Evolutionary conservation across 2,329 filamentous ascomycete genomes (phyloP), one percentile per base, ranked within the genome.

Genomic region (Colletotrichum tabaci): DNA sequence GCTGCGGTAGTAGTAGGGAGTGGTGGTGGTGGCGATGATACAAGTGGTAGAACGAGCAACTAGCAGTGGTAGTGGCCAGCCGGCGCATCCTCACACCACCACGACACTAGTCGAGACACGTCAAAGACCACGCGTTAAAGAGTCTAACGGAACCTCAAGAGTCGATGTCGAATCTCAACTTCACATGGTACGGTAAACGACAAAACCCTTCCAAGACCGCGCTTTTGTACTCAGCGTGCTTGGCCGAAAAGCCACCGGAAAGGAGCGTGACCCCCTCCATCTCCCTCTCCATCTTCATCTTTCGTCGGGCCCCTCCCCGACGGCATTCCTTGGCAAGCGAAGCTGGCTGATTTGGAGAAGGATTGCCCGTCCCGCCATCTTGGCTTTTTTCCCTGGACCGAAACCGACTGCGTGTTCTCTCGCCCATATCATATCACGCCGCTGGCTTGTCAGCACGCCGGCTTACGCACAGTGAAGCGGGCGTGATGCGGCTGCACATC

Each of bases 161-260:
- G 26, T 26, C 26, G 26, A 26, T 26, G 26, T 26, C 26, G 26
- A 26, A 26, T 26, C 26, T 4, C 26, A 26, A 26, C 26, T 26
- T 26, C 26, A 4, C 26, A 3, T 26, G 26, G 26, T 26, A 26
- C 26, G 26, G 4, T 3, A 26, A 26, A 3, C 3, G 4, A 26
- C 26, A 26, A 26, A 26, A 26, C 26, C 26, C 26, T 26, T 26
- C 26, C 26, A 26, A 26, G 26, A 26, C 26, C 8, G 13, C 30
- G 16, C 26, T 35, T 16, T 61, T 35, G 55, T n/a, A n/a, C n/a
- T n/a, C n/a, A n/a, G n/a, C n/a, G n/a, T 21, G 50, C 44, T 61
- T 66, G 64, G 55, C 46, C 47, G 7, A 6, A 49, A 58, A 26
- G 63, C 44, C 53, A 66, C 53, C n/a, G 15, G 26, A 16, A 50